Base-by-base conservation (phyloP, 257 asterid genomes). In the Prunella vulgaris region DNA sequence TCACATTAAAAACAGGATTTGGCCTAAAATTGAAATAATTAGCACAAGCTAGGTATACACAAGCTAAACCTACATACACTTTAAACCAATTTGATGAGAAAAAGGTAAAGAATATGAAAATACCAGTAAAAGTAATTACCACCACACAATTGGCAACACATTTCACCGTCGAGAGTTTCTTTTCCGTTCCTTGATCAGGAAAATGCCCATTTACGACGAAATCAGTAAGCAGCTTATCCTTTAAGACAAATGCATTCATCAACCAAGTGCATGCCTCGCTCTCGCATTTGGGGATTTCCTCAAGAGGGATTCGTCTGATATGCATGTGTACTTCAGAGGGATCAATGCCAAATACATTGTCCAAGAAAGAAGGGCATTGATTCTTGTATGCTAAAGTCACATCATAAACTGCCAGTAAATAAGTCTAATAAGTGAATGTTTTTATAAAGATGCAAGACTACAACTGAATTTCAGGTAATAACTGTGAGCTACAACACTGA, bases 261-360 rank as follows among this genome's bases (percentile, higher is more conserved):
- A 93, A 75, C 98, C 98, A 93, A 7, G 84, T 69, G 12, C 83
- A 65, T 49, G 80, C 84, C 76, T 74, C 85, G 37, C 48, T 57
- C 54, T 88, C 97, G 2, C 88, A 77, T 28, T 57, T 8, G 2
- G 97, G 97, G 79, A 90, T 88, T 67, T 83, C 83, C 4, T 69
- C 30, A 0, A 79, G 30, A 58, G 87, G 77, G 65, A 88, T 77
- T 4, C 97, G 90, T 33, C 83, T 76, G 22, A 93, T 68, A 48
- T 90, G 92, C 79, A 93, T 88, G 83, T 93, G 97, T 37, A 93
- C 96, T 81, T 93, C 97, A 9, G 97, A 82, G 1, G 98, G 98
- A 68, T 88, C 94, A n/a, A 88, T 83, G 0, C 98, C 98, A 60
- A 83, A 93, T 12, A 86, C 97, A 52, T 90, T 93, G 86, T 93